Evolutionary conservation across 2,329 filamentous ascomycete species (phyloP).

Genomic region (Eutypella sp.): DNA sequence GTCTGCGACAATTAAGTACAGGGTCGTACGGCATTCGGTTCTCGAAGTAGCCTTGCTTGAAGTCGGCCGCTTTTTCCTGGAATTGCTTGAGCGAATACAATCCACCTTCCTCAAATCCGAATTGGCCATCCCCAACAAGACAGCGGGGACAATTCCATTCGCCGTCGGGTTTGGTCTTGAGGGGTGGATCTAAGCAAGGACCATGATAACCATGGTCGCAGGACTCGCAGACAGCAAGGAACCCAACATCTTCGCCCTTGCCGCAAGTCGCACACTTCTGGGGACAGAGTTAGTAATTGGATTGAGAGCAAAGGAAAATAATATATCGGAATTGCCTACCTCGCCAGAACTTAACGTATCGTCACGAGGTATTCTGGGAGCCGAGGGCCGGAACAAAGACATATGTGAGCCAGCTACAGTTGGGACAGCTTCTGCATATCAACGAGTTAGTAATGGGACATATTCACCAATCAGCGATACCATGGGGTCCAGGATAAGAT

Average conservation of each 20-base stretch:
- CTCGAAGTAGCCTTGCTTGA: slow-evolving; percentile 91
- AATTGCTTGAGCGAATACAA: slow-evolving; percentile 94
- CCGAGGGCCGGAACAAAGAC: slow-evolving; percentile 83
- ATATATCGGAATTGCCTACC: slow-evolving; percentile 20
- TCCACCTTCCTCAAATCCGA: slow-evolving; percentile 94
- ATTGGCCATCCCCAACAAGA: slow-evolving; percentile 91
- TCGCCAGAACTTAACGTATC: slow-evolving; percentile 43
- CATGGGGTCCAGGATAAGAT: slow-evolving; percentile 1
- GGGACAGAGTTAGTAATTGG: slow-evolving; percentile 14
- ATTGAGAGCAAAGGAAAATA: not conserved
- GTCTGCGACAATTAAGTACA: slow-evolving; percentile 71
- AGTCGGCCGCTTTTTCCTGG: slow-evolving; percentile 90
- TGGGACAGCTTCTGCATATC: slow-evolving; percentile 55
- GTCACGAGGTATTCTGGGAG: slow-evolving; percentile 59
- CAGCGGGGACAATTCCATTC: slow-evolving; percentile 98
- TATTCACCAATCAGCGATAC: slow-evolving; percentile 19
- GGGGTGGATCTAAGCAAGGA: slow-evolving; percentile 79
- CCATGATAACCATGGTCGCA: slow-evolving; percentile 88
- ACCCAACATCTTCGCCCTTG: slow-evolving; percentile 65
- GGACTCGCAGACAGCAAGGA: slow-evolving; percentile 79
- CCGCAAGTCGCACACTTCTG: slow-evolving; percentile 84
- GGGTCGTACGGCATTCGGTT: slow-evolving; percentile 86
- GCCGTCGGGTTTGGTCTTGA: slow-evolving; percentile 69
- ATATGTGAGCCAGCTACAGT: slow-evolving; percentile 96
- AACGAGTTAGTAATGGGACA: slow-evolving; percentile 29